Conservation (phyloP, 169 alveolate genomes). For the Plasmodium inui region DNA sequence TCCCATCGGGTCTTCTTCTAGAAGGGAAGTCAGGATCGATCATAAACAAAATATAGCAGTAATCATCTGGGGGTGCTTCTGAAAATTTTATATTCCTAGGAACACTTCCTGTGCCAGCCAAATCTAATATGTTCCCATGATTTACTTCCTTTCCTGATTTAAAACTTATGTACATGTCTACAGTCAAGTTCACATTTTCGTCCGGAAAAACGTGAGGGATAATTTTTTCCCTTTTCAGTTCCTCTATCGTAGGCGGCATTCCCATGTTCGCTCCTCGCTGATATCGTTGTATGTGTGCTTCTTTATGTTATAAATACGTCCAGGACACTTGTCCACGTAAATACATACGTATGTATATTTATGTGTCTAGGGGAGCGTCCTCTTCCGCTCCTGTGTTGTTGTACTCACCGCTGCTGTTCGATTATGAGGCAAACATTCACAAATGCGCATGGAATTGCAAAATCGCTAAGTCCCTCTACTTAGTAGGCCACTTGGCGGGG, state of each 20-base stretch:
- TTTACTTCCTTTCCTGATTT: slow-evolving; percentile 73
- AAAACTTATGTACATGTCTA: slow-evolving; percentile 52
- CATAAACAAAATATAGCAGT: slow-evolving; percentile 67
- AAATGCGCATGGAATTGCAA: background rate
- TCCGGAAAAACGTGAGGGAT: slow-evolving; percentile 70
- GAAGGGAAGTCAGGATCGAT: slow-evolving; percentile 72
- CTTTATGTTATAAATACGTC: background rate
- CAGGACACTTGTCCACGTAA: background rate
- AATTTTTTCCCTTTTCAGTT: slow-evolving; percentile 65
- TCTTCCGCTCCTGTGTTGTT: background rate
- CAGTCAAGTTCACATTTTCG: slow-evolving; percentile 34
- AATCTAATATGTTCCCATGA: slow-evolving; percentile 45
- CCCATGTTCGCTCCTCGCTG: slow-evolving; percentile 7
- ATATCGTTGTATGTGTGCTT: background rate
- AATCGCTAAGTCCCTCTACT: background rate
- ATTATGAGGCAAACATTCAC: background rate
- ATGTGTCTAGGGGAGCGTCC: background rate
- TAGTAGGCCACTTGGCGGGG: background rate
- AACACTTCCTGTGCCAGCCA: slow-evolving; percentile 67
- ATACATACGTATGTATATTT: background rate
- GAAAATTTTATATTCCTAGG: slow-evolving; percentile 71
- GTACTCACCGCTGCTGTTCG: background rate
- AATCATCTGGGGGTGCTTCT: slow-evolving; percentile 73
- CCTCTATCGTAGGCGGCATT: slow-evolving; percentile 49
- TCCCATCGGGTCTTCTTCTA: slow-evolving; percentile 72